These are phyloP conservation scores for Vitellaria paradoxa DNA, from an alignment of 179 eudicot genomes.

Conservation along the genomic window DNA sequence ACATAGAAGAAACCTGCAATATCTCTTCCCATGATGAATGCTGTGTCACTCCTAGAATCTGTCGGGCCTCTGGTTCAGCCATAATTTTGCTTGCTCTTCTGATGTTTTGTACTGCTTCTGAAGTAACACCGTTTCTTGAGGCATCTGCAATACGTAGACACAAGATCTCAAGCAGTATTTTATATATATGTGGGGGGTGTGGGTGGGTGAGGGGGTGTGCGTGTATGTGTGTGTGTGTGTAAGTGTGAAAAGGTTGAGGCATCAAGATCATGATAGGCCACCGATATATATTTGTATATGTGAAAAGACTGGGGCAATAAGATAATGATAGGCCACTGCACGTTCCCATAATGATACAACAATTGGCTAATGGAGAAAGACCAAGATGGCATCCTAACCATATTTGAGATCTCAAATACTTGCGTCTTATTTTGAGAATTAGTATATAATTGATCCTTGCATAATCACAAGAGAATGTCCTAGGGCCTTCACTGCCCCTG, in stretches of 20 bases:
- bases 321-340: background rate
- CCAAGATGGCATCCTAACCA: background rate
- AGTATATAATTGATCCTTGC: background rate
- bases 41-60: conserved; percentile 78
- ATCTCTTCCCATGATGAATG: conserved; percentile 77
- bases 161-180: no score
- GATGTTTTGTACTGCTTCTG: conserved; percentile 63
- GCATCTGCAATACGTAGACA: conserved; percentile 50
- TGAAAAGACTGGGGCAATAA: background rate
- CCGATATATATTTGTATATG: no score
- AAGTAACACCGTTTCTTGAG: conserved; percentile 75
- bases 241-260: background rate
- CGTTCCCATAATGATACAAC: background rate
- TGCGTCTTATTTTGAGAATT: background rate
- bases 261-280: background rate
- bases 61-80: conserved; percentile 88
- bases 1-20: conserved; percentile 33
- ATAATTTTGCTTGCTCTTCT: conserved; percentile 65
- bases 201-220: no score
- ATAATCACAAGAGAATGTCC: background rate
- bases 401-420: background rate
- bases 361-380: background rate
- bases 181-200: no score
- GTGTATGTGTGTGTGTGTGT: no score
- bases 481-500: background rate